These are phyloP conservation scores for Cercospora canescens DNA, from an alignment of 2,329 filamentous ascomycete genomes.

Conservation along the genomic window DNA sequence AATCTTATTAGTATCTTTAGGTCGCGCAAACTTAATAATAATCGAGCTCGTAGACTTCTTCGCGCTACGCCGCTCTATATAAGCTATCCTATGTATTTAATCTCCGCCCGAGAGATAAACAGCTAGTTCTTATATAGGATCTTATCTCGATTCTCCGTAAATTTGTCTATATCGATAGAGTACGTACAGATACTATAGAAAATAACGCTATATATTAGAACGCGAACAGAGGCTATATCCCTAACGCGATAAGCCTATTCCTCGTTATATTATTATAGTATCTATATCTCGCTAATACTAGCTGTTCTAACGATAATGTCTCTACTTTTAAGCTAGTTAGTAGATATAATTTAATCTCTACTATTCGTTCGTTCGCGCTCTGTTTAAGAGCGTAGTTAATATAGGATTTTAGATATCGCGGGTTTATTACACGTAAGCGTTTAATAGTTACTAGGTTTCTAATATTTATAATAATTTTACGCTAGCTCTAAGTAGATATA, in stretches of 20 bases:
- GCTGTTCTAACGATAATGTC: slow-evolving; percentile 5
- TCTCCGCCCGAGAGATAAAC: neutral
- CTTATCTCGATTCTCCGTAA: neutral
- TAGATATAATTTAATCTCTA: neutral
- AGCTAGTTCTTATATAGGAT: slow-evolving; percentile 4
- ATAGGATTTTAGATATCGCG: no score
- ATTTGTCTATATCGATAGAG: slow-evolving; percentile 4
- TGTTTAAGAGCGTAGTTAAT: no score
- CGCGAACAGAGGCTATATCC: neutral
- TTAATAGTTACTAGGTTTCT: no score
- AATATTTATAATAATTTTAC: no score
- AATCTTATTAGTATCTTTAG: slow-evolving; percentile 7
- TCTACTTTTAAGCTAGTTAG: slow-evolving; percentile 6
- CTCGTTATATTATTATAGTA: neutral
- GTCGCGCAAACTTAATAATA: slow-evolving; percentile 4
- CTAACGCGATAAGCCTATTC: neutral
- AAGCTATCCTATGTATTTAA: neutral
- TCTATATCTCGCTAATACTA: slow-evolving; percentile 3
- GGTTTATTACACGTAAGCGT: no score
- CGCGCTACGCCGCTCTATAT: neutral
- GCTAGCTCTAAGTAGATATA: no score
- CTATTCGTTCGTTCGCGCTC: no score
- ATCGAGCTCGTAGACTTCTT: slow-evolving; percentile 11
- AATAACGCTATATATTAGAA: neutral
- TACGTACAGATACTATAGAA: neutral